These are phyloP conservation scores for Hypoxylon sp. DNA, from an alignment of 2,329 filamentous ascomycete species.

Conservation along the genomic window DNA sequence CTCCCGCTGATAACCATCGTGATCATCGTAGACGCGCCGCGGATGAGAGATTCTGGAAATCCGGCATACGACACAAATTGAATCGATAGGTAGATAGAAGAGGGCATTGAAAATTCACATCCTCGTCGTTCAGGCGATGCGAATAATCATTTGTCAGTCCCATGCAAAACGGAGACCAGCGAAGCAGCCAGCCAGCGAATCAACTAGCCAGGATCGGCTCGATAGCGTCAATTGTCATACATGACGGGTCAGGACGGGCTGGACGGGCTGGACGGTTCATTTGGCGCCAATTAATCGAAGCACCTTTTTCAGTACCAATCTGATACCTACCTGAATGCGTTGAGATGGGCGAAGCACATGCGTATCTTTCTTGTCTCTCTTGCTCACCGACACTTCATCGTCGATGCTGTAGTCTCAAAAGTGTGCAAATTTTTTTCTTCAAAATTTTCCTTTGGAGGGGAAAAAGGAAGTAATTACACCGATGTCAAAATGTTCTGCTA, in stretches of 20 bases:
- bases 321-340: conserved; percentile 10
- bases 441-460: too few species aligned
- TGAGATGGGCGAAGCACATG: too few species aligned
- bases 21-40: conserved; percentile 3
- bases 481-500: too few species aligned
- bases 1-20: conserved; percentile 13
- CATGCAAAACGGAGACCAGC: conserved; percentile 14
- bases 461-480: conserved; percentile 27
- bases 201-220: conserved; percentile 24
- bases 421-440: too few species aligned
- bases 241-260: conserved; percentile 28
- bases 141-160: conserved; percentile 22
- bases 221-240: conserved; percentile 26
- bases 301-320: conserved; percentile 9
- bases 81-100: conserved; percentile 2
- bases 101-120: too few species aligned
- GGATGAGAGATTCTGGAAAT: conserved; percentile 15
- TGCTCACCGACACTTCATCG: conserved; percentile 25
- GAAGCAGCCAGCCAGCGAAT: conserved; percentile 29
- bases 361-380: too few species aligned
- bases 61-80: conserved; percentile 18
- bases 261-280: too few species aligned
- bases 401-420: conserved; percentile 12
- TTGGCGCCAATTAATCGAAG: conserved; percentile 31
- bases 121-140: conserved; percentile 21